Base-by-base conservation (phyloP, 768 basidiomycete species). In the Clitopilus hobsonii region DNA sequence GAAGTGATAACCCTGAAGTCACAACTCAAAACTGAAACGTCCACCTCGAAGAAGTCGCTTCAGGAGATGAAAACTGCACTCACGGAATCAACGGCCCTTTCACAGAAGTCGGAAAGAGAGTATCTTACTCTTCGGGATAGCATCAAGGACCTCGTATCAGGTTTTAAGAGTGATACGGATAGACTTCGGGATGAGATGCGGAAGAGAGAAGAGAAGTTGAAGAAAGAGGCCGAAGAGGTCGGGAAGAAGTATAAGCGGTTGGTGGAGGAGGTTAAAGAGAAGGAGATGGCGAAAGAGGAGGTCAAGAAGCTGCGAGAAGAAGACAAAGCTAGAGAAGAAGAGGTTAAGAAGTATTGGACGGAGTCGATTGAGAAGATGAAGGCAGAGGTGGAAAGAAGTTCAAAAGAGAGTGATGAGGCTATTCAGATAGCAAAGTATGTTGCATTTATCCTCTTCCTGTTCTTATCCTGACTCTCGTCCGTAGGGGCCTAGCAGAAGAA, bases 81-180 rank as follows among this genome's bases (percentile, higher is more conserved):
- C 25, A 62, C 82, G 1, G 90, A 92, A 69, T 88, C 88, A 2
- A 87, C 87, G 0, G 80, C 89, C 2, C 73, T 88, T 14, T 89
- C 88, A 14, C 85, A 88, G 65, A 91, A 89, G 70, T 83, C 82
- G 18, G 89, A 94, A 67, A 79, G 89, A 30, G 93, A 94, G 70
- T 95, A 94, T 60, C 73, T 85, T 58, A 86, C 85, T 0, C 70
- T 95, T 51, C 81, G 88, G 14, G 89, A 91, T 55, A 86, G 88
- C 60, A 69, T 94, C 52, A 89, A 88, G 66, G 74, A 79, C 6
- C 81, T 95, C 66, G 76, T 80, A 3, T 85, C 86, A 55, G 80
- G 82, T 1, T 94, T 86, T 81, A 86, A 89, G 60, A 65, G 75
- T 10, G 93, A 95, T 51, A 80, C 85, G 0, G 87, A 88, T 13